A percentile compares a stretch with the other conserved stretches of the same genome.
phyloP scores from a whole-genome alignment of 768 basidiomycete species.

The Lactifluus echinatus region DNA sequence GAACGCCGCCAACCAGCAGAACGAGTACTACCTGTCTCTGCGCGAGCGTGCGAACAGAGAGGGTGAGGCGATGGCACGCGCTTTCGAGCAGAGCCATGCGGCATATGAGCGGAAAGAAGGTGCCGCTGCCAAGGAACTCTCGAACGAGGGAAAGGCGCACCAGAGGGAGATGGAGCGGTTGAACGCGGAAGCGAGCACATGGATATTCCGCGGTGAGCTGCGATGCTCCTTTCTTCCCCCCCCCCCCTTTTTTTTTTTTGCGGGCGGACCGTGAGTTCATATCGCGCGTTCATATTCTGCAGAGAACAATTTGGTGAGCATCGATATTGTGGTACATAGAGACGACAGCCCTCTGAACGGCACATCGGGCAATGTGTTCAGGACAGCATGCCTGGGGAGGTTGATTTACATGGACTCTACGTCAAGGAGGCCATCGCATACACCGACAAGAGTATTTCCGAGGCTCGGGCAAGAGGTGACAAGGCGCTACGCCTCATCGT shows the following conservation, averaged over 20 bases:
- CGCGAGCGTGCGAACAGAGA: conserved; percentile 70
- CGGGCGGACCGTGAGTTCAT: not conserved
- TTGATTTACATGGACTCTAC: conserved; percentile 88
- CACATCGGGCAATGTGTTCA: conserved; percentile 21
- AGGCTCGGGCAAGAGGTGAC: conserved; percentile 56
- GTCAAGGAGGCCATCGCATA: conserved; percentile 83
- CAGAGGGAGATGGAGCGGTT: conserved; percentile 67
- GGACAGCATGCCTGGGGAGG: conserved; percentile 63
- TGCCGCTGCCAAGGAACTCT: conserved; percentile 73
- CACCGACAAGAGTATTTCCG: conserved; percentile 60
- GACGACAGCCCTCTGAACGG: not conserved
- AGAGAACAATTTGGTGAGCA: conserved; percentile 69
- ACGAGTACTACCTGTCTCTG: conserved; percentile 59
- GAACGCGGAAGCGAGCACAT: conserved; percentile 75
- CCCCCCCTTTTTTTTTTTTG: not conserved
- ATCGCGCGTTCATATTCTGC: not conserved
- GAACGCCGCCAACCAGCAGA: conserved; percentile 57
- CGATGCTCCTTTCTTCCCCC: too few relatives aligned
- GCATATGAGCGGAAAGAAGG: conserved; percentile 71
- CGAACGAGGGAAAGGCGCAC: conserved; percentile 71
- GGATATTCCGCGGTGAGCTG: conserved; percentile 73
- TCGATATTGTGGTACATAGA: not conserved
- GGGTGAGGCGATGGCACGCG: conserved; percentile 68
- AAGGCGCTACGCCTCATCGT: conserved; percentile 73
- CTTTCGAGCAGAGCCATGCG: conserved; percentile 63